Percentiles rank a stretch among this genome's conserved stretches.
Conservation (phyloP, 2,329 filamentous ascomycete genomes). For the Xylaria sp. region DNA sequence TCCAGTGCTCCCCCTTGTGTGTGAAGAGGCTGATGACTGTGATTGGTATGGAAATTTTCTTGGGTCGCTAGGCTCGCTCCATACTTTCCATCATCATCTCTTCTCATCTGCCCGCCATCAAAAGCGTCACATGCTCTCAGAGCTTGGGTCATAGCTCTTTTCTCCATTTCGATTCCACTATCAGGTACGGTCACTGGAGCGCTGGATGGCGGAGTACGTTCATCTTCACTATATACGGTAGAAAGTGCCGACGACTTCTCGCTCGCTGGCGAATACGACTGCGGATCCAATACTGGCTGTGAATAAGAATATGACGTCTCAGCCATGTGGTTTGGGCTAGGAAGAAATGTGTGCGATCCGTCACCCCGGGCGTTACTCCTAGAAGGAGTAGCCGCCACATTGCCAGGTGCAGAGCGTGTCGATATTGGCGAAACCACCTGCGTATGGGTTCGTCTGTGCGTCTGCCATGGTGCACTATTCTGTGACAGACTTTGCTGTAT, state of each 20-base stretch:
- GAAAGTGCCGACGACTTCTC: slow-evolving; percentile 65
- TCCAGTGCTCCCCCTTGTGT: slow-evolving; percentile 33
- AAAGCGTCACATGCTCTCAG: slow-evolving; percentile 34
- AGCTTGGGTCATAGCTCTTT: slow-evolving; percentile 25
- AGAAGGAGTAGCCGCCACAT: slow-evolving; percentile 51
- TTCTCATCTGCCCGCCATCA: neutral
- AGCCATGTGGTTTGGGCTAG: slow-evolving; percentile 57
- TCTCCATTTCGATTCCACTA: slow-evolving; percentile 20
- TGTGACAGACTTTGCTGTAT: slow-evolving; percentile 12
- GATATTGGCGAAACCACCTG: slow-evolving; percentile 50
- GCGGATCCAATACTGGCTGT: neutral
- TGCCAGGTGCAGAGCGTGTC: slow-evolving; percentile 55
- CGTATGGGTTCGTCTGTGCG: slow-evolving; percentile 37
- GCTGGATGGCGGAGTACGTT: slow-evolving; percentile 47
- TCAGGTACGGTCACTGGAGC: slow-evolving; percentile 22
- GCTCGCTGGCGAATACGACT: slow-evolving; percentile 51
- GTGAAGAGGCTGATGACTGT: slow-evolving; percentile 6
- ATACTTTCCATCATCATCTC: neutral
- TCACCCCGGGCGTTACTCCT: slow-evolving; percentile 53
- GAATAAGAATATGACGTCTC: slow-evolving; percentile 8
- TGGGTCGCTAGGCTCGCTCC: neutral
- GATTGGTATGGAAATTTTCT: neutral
- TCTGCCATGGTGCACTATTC: slow-evolving; percentile 30
- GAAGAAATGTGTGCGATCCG: slow-evolving; percentile 50
- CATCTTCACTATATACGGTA: slow-evolving; percentile 67